Conservation (phyloP, 108 stramenopile species). For the Skeletonema tropicum region DNA sequence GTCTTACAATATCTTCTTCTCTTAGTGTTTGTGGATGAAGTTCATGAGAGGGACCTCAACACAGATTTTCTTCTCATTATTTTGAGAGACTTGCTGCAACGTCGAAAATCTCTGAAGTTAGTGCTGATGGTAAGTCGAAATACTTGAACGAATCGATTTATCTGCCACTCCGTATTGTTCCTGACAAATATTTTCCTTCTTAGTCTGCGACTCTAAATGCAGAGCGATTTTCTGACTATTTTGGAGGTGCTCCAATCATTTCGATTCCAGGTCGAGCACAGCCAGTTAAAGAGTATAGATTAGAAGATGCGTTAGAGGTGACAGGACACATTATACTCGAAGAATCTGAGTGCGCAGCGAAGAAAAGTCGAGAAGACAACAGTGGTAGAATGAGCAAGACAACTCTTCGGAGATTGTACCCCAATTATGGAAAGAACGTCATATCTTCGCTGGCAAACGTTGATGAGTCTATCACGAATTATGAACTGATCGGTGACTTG, state of each 20-base stretch:
- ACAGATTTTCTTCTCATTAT: slow-evolving; percentile 92
- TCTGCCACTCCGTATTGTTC: neutral
- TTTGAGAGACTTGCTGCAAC: slow-evolving; percentile 73
- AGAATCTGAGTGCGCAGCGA: slow-evolving; percentile 57
- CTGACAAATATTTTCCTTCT: neutral
- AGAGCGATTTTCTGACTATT: slow-evolving; percentile 80
- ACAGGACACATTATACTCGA: slow-evolving; percentile 63
- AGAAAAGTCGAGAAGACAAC: slow-evolving; percentile 28
- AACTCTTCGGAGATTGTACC: slow-evolving; percentile 55
- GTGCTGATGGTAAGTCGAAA: slow-evolving; percentile 73
- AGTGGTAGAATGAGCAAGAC: slow-evolving; percentile 57
- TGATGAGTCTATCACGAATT: slow-evolving; percentile 80
- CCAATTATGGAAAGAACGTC: slow-evolving; percentile 61
- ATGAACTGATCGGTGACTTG: slow-evolving; percentile 65
- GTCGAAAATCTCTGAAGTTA: slow-evolving; percentile 77
- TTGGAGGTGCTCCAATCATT: slow-evolving; percentile 75
- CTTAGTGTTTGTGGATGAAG: slow-evolving; percentile 83
- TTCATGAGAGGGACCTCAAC: slow-evolving; percentile 88
- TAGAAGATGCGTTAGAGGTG: slow-evolving; percentile 84
- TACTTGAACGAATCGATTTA: neutral
- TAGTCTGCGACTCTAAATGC: slow-evolving; percentile 88
- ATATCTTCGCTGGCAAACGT: slow-evolving; percentile 73
- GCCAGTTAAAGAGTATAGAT: slow-evolving; percentile 55
- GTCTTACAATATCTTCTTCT: neutral
- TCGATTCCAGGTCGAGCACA: slow-evolving; percentile 78